phyloP scores from a whole-genome alignment of 1,284 basidiomycete species.

The Pisolithus thermaeus region DNA sequence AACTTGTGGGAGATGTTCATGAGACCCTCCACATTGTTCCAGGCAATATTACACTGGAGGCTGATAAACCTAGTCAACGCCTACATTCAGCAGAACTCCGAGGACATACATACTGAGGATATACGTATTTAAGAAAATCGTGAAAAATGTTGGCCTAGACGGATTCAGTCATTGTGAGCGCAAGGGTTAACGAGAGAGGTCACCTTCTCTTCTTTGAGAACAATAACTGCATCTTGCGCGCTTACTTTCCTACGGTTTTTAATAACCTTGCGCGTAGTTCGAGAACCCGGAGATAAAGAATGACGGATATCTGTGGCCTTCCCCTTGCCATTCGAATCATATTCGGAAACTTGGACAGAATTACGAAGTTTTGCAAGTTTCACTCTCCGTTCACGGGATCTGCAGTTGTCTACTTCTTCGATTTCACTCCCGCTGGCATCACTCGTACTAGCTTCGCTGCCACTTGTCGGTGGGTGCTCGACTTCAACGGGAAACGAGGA shows the following conservation, averaged over 20 bases:
- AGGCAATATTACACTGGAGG: constrained; percentile 84
- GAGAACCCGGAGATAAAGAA: constrained; percentile 23
- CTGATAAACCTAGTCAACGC: constrained; percentile 31
- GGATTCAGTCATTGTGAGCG: background rate
- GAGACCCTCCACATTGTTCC: constrained; percentile 87
- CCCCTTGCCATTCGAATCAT: constrained; percentile 14
- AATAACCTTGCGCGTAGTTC: constrained; percentile 34
- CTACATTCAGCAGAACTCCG: background rate
- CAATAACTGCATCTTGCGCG: constrained; percentile 68
- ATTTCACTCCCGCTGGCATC: constrained; percentile 33
- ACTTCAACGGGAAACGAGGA: constrained; percentile 33
- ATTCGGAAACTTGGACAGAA: constrained; percentile 8
- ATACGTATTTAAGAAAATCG: constrained; percentile 81
- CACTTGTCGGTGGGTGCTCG: constrained; percentile 19
- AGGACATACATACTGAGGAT: constrained; percentile 61
- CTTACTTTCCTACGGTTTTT: constrained; percentile 35
- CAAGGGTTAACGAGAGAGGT: background rate
- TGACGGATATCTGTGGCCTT: constrained; percentile 12
- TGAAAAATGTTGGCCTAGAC: constrained; percentile 71
- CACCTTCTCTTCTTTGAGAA: constrained; percentile 78
- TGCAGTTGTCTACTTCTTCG: constrained; percentile 28
- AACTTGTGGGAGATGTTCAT: constrained; percentile 86
- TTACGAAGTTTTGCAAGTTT: constrained; percentile 47
- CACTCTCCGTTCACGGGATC: constrained; percentile 32
- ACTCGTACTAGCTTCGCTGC: constrained; percentile 21